Conservation (phyloP, 441 rosid species). For the Metrosideros polymorpha region DNA sequence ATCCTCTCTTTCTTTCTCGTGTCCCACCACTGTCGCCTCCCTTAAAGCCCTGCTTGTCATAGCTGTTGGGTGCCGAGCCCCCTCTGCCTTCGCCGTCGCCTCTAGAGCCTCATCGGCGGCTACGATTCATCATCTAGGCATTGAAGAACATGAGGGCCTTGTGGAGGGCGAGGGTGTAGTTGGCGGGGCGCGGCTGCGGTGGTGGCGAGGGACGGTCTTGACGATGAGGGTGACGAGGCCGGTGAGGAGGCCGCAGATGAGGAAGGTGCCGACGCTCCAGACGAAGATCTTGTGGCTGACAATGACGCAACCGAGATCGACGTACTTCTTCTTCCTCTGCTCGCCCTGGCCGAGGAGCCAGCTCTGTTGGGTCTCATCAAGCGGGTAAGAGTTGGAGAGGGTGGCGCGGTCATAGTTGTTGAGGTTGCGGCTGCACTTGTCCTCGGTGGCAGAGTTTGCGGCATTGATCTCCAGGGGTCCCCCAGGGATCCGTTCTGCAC, state of each 20-base stretch:
- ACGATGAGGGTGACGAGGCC: constrained; percentile 65
- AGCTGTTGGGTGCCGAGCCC: too few relatives aligned
- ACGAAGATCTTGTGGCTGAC: constrained; percentile 87
- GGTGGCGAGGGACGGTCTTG: constrained; percentile 60
- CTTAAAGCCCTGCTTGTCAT: too few relatives aligned
- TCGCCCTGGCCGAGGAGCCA: constrained; percentile 86
- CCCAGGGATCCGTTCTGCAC: constrained; percentile 99
- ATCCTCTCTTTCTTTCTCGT: too few relatives aligned
- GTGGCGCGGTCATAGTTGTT: constrained; percentile 74
- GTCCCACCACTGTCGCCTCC: too few relatives aligned
- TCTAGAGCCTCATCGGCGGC: too few relatives aligned
- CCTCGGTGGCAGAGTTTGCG: constrained; percentile 95
- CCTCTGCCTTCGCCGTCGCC: too few relatives aligned
- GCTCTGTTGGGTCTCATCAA: constrained; percentile 95
- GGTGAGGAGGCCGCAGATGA: constrained; percentile 36
- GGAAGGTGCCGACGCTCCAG: constrained; percentile 68
- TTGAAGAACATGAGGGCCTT: constrained; percentile 92
- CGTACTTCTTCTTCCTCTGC: constrained; percentile 78
- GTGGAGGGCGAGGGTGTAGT: constrained; percentile 71
- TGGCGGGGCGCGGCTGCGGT: constrained; percentile 37
- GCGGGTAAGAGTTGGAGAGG: constrained; percentile 41
- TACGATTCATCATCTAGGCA: too few relatives aligned
- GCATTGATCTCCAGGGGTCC: constrained; percentile 91
- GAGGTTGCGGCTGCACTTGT: constrained; percentile 81
- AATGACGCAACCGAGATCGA: constrained; percentile 86